Percentiles rank a stretch among this genome's conserved stretches.
Conservation (phyloP, 2,329 filamentous ascomycete species). For the Phialophora chinensis region DNA sequence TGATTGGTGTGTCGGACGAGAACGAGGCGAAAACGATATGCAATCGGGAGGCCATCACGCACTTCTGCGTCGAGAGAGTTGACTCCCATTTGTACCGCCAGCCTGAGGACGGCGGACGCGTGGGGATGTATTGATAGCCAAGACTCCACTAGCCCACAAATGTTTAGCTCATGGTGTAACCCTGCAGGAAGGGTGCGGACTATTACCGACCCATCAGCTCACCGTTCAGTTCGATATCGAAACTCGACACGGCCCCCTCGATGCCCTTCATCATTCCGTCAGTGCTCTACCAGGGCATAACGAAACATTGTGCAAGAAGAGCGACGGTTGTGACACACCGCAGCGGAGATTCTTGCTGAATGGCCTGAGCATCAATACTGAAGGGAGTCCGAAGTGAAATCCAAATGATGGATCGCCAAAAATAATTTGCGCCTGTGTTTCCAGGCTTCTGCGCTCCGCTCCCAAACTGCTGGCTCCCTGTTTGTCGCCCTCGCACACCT, state of each 20-base stretch:
- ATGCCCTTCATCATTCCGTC: not conserved
- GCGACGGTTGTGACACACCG: not conserved
- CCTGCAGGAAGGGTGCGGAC: not conserved
- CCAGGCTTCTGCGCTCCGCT: constrained; percentile 9
- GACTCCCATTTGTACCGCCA: not conserved
- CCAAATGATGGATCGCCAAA: not conserved
- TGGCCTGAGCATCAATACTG: constrained; percentile 7
- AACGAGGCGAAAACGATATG: not conserved
- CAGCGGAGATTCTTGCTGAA: not conserved
- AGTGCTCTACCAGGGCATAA: not conserved
- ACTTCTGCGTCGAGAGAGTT: not conserved
- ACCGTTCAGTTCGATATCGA: constrained; percentile 7
- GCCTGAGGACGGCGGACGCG: not conserved
- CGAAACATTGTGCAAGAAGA: not conserved
- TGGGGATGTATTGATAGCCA: constrained; percentile 10
- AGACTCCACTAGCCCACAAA: not conserved
- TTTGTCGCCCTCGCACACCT: not conserved
- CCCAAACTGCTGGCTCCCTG: constrained; percentile 3
- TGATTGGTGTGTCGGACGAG: not conserved
- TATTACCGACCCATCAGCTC: constrained; percentile 9
- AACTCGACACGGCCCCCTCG: not conserved
- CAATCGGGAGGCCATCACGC: not conserved
- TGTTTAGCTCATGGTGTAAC: constrained; percentile 3
- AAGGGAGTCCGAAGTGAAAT: not conserved
- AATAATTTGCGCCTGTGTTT: constrained; percentile 14